Evolutionary conservation across 2,329 filamentous ascomycete species (phyloP).

Genomic region (Mariannaea elegans): DNA sequence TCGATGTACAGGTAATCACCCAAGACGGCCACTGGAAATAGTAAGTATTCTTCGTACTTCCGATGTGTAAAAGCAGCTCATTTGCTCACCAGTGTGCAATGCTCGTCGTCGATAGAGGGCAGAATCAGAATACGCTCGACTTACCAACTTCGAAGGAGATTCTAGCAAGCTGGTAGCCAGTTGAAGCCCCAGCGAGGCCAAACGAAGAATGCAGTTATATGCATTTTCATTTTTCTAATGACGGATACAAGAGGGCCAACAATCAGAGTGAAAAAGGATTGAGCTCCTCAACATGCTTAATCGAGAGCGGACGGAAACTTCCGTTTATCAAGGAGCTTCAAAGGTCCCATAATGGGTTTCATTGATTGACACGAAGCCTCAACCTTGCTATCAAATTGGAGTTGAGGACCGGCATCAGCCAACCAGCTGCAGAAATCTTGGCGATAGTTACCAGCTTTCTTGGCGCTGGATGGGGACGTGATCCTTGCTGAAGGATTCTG

Average conservation of each 20-base stretch:
- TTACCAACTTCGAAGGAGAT: neutral
- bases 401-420: no score
- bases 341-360: no score
- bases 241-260: neutral
- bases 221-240: neutral
- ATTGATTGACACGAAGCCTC: no score
- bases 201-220: neutral
- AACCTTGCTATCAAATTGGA: no score
- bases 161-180: neutral
- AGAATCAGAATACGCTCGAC: neutral
- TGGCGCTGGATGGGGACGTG: no score
- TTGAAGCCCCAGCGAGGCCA: conserved; percentile 2
- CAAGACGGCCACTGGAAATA: neutral
- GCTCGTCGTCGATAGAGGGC: conserved; percentile 6
- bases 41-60: neutral
- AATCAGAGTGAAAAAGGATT: neutral
- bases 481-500: no score
- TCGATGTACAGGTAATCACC: conserved; percentile 11
- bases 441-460: no score
- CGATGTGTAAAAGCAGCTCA: neutral
- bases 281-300: neutral
- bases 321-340: conserved; percentile 1
- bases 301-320: neutral
- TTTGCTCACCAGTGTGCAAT: conserved; percentile 3
- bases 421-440: no score